Base-by-base conservation (phyloP, 2,329 filamentous ascomycete genomes). In the Alternaria sp. region DNA sequence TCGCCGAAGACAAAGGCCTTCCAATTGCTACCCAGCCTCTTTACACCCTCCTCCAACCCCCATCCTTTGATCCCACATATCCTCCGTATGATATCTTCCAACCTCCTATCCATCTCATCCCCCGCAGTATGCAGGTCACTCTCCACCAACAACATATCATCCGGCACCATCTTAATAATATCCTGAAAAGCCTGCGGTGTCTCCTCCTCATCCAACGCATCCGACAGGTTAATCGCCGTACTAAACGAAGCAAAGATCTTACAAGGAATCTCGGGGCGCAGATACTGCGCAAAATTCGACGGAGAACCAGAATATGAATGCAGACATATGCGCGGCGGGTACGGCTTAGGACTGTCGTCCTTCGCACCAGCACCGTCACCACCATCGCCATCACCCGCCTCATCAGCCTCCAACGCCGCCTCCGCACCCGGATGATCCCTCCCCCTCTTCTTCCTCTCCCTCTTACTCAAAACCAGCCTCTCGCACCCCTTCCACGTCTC, bases 191-290 rank as follows among this genome's bases (percentile, higher is more conserved):
- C 87, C 65, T 76, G 74, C 79, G 82, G 74, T 72, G 78, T 66
- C 81, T 84, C 76, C 73, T 83, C 75, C 73, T 83, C 70, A 70
- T 77, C 79, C 17, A 86, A 83, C 30, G 66, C 69, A 58, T 78
- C 73, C 3, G 86, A 85, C 71, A 94, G 87, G 75, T 98, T 99
- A 72, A 99, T 91, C 6, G 89, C 89, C 0, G 86, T 86, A 2
- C 93, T 97, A 76, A 98, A 96, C 1, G 93, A 97, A 72, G 97
- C 94, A 80, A 90, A 99, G 19, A 98, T 86, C 15, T 88, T 85
- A 0, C 89, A 88, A 0, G 95, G 95, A 9, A 96, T 88, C 1
- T 86, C 84, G 1, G 88, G 87, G 67, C 91, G 86, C 51, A 93
- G 81, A 74, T 97, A 98, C 77, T 93, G 93, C 68, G 87, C 90